Percentiles rank a stretch among this genome's conserved stretches.
These are phyloP conservation scores for Mikania micrantha DNA, from an alignment of 129 eudicot species.

Conservation along the genomic window DNA sequence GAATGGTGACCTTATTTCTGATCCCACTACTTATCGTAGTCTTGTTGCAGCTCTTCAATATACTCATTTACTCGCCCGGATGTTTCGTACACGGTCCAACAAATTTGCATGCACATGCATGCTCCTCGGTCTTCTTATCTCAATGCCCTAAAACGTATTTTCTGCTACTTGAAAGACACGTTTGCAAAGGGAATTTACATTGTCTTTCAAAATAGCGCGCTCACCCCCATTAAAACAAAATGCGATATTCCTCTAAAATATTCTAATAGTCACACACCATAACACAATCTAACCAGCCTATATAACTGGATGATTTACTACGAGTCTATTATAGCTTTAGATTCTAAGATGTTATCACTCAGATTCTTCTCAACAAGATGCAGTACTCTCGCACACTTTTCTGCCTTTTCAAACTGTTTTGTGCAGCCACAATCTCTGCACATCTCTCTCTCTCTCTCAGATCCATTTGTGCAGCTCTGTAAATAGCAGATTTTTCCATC, in stretches of 20 bases:
- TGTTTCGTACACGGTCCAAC: too few relatives aligned
- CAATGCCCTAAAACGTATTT: too few relatives aligned
- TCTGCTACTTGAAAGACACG: too few relatives aligned
- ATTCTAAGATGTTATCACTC: slow-evolving; percentile 11
- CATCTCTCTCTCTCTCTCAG: slow-evolving; percentile 24
- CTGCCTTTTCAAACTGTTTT: slow-evolving; percentile 16
- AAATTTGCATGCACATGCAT: too few relatives aligned
- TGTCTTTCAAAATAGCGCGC: neutral
- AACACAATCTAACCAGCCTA: neutral
- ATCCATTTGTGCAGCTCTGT: slow-evolving; percentile 26
- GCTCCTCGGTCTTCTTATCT: too few relatives aligned
- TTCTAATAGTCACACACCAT: neutral
- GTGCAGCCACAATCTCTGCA: slow-evolving; percentile 23
- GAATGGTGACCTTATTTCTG: too few relatives aligned
- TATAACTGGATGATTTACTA: slow-evolving; percentile 9
- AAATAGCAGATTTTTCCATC: too few relatives aligned
- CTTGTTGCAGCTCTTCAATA: too few relatives aligned
- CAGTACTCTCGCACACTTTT: slow-evolving; percentile 26
- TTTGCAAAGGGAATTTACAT: too few relatives aligned
- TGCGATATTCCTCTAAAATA: neutral
- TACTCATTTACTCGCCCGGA: too few relatives aligned
- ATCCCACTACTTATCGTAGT: too few relatives aligned
- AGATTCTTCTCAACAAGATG: slow-evolving; percentile 28
- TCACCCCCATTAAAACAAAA: neutral
- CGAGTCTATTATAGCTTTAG: slow-evolving; percentile 11